A percentile compares a stretch with the other conserved stretches of the same genome.
Evolutionary conservation across 805 yeast genomes (phyloP).

Genomic region (Spathaspora arborariae): DNA sequence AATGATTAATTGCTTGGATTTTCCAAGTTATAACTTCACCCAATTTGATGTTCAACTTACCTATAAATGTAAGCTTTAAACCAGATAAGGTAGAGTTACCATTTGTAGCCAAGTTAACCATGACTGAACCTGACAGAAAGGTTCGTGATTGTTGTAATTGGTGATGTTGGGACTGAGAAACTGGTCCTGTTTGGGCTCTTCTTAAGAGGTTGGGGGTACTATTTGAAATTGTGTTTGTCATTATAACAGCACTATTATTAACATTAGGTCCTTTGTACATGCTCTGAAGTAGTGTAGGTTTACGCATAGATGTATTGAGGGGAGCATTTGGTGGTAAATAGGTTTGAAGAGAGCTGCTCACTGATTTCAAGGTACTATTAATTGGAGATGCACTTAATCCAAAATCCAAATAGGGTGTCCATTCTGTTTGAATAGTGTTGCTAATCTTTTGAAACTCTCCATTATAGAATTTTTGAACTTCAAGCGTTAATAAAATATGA

Average conservation of each 20-base stretch:
- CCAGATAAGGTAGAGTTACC: conserved; percentile 26
- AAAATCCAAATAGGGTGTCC: conserved; percentile 40
- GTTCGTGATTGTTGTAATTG: not conserved
- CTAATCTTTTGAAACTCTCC: conserved; percentile 16
- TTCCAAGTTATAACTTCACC: conserved; percentile 64
- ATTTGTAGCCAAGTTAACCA: conserved; percentile 32
- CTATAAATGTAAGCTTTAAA: conserved; percentile 52
- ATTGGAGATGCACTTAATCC: conserved; percentile 36
- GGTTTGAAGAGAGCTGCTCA: conserved; percentile 16
- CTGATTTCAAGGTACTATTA: conserved; percentile 31
- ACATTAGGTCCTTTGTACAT: conserved; percentile 11
- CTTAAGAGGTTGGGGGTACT: conserved; percentile 2
- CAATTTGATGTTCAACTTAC: conserved; percentile 54
- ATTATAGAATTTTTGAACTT: conserved; percentile 15
- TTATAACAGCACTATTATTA: not conserved
- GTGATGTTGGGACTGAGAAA: not conserved
- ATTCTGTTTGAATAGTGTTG: conserved; percentile 28
- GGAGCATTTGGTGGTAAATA: conserved; percentile 18
- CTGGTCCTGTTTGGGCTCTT: not conserved
- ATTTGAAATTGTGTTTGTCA: not conserved
- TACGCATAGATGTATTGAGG: conserved; percentile 12
- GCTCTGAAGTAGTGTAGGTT: conserved; percentile 20
- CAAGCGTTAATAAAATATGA: conserved; percentile 22
- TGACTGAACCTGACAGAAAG: conserved; percentile 14
- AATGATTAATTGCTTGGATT: conserved; percentile 61